These are phyloP conservation scores for Saxophila tyrrhenica DNA, from an alignment of 495 filamentous ascomycete genomes.

Conservation along the genomic window DNA sequence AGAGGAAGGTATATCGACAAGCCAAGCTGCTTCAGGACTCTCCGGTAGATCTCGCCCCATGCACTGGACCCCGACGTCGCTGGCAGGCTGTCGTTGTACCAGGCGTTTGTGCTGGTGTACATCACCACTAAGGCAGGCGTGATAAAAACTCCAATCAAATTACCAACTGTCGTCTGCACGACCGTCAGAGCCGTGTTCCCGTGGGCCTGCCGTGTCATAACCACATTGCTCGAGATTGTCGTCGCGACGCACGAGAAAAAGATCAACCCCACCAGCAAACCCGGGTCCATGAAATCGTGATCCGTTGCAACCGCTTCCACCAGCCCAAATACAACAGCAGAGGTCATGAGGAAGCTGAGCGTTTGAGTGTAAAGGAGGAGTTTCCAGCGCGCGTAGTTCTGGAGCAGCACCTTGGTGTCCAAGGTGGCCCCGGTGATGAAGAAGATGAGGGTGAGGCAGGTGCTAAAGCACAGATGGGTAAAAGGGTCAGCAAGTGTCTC, in stretches of 20 bases:
- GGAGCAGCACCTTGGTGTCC: slow-evolving; percentile 26
- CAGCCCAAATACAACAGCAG: slow-evolving; percentile 29
- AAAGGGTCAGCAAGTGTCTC: too few relatives aligned
- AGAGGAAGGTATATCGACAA: slow-evolving; percentile 35
- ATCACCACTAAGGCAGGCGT: slow-evolving; percentile 32
- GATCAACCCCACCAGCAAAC: slow-evolving; percentile 33
- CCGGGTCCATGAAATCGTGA: slow-evolving; percentile 32
- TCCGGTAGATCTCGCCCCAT: slow-evolving; percentile 27
- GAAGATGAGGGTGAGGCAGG: slow-evolving; percentile 33
- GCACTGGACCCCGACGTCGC: slow-evolving; percentile 6
- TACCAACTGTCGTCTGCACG: slow-evolving; percentile 34
- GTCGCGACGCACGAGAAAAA: slow-evolving; percentile 31
- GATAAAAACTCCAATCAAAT: slow-evolving; percentile 34
- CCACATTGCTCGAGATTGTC: slow-evolving; percentile 33
- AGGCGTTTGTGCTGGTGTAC: slow-evolving; percentile 28
- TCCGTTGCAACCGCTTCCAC: slow-evolving; percentile 30
- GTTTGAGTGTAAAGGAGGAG: slow-evolving; percentile 32
- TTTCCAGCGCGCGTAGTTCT: slow-evolving; percentile 32
- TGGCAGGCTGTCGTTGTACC: slow-evolving; percentile 33
- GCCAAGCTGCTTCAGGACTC: slow-evolving; percentile 33
- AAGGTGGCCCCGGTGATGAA: slow-evolving; percentile 36
- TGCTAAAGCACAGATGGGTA: neutral
- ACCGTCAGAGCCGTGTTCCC: slow-evolving; percentile 34
- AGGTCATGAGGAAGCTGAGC: slow-evolving; percentile 33
- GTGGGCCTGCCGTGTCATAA: slow-evolving; percentile 35